phyloP scores from a whole-genome alignment of 345 rosid species.

The Dipteronia sinensis region DNA sequence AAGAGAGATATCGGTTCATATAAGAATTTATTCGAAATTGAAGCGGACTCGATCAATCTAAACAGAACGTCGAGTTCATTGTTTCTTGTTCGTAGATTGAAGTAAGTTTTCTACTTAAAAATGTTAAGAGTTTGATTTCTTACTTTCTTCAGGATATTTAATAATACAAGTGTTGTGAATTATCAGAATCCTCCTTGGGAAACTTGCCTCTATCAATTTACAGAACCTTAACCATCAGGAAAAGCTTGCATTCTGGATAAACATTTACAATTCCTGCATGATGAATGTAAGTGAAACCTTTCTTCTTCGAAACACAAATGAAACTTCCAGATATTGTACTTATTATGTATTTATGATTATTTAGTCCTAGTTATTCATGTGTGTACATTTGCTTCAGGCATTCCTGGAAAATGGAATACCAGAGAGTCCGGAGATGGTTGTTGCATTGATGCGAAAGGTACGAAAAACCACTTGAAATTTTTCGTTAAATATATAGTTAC shows the following conservation, averaged over 20 bases:
- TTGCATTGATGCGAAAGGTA: slow-evolving; percentile 73
- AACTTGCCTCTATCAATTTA: slow-evolving; percentile 55
- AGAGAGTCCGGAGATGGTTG: slow-evolving; percentile 60
- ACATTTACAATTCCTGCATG: slow-evolving; percentile 85
- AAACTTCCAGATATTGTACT: neutral
- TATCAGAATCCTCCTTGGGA: slow-evolving; percentile 64
- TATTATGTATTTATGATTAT: neutral
- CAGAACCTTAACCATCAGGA: slow-evolving; percentile 71
- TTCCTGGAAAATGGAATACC: slow-evolving; percentile 78
- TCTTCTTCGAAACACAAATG: slow-evolving; percentile 2
- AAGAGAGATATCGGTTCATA: slow-evolving; percentile 69
- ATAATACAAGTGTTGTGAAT: slow-evolving; percentile 11
- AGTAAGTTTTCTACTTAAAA: slow-evolving; percentile 40
- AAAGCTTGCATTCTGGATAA: slow-evolving; percentile 96
- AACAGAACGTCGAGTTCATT: slow-evolving; percentile 52
- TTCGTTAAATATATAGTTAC: neutral
- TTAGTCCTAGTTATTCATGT: neutral
- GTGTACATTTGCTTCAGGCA: slow-evolving; percentile 44
- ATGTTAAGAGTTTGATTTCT: neutral
- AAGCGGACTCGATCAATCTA: slow-evolving; percentile 49
- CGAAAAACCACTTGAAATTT: no score
- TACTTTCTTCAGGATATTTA: neutral
- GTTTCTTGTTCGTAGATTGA: slow-evolving; percentile 64
- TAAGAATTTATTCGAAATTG: slow-evolving; percentile 51
- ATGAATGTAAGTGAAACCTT: slow-evolving; percentile 63